Evolutionary conservation across 768 basidiomycete species (phyloP), one percentile per base, ranked within the genome.

Genomic region (Mycena kentingensis): DNA sequence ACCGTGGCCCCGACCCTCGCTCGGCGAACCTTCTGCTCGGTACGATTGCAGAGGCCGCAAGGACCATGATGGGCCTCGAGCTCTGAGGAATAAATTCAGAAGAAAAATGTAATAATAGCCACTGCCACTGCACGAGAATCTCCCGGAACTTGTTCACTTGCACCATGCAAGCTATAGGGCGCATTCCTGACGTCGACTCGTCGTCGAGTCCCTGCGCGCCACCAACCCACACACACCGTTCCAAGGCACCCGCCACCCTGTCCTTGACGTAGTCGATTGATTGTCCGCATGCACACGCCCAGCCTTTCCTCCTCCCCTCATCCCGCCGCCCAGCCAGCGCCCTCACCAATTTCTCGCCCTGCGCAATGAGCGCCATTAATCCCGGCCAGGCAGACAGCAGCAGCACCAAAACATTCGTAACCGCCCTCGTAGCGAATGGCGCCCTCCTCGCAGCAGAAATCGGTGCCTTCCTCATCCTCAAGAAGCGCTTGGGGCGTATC

Each of bases 401-500:
- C 58, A 71, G 73, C 31, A 73, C 78, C 0, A 67, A 73, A 41
- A 75, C 81, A 2, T 90, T 88, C 63, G 39, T 83, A 45, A 84
- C 85, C 25, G 78, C 85, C 5, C 67, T 88, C 12, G 78, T 79
- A 15, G 74, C 79, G 44, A 88, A 89, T 63, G 69, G 63, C 29
- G 75, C 57, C n/a, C 65, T 79, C 10, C 73, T 81, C 35, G 49
- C 60, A 12, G 51, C 77, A 35, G 78, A 82, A 67, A 67, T 87
- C 34, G 73, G 70, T 15, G 80, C 78, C 15, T 88, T 87, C 66
- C 52, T 82, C 24, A 51, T 84, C 28, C 64, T 89, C 52, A 80
- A 84, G 62, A 69, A 77, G 55, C 77, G 70, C 37, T 70, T 88
- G n/a, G 73, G 73, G 61, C 67, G 78, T 44, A 81, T 88, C 57